Conservation (phyloP, 768 basidiomycete genomes). For the Peribolospora baueri region DNA sequence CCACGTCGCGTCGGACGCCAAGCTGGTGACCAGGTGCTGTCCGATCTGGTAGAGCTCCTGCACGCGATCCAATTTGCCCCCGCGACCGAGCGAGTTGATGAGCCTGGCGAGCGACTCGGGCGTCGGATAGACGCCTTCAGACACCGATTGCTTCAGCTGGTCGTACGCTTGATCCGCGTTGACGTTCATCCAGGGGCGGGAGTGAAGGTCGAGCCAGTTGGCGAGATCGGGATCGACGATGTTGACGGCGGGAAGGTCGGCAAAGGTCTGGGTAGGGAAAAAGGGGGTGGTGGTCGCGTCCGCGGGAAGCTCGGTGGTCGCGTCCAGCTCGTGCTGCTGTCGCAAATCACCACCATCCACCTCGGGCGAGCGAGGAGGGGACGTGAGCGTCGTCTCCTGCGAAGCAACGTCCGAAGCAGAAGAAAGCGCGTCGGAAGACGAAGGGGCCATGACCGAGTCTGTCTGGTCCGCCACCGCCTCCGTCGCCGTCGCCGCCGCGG, state of each 20-base stretch:
- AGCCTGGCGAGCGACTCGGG: conserved; percentile 34
- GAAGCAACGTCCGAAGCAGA: not conserved
- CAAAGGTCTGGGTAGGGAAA: conserved; percentile 8
- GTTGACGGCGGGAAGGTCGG: conserved; percentile 5
- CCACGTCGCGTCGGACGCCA: conserved; percentile 25
- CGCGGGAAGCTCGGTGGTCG: conserved; percentile 1
- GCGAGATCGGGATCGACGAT: conserved; percentile 5
- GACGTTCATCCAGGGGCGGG: not conserved
- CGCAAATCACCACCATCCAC: not conserved
- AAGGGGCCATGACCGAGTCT: not conserved
- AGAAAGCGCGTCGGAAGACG: not conserved
- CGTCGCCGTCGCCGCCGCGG: not conserved
- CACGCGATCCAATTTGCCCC: conserved; percentile 35
- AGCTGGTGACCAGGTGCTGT: conserved; percentile 32
- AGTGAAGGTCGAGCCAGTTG: not conserved
- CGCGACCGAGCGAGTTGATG: conserved; percentile 44
- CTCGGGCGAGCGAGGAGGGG: conserved; percentile 4
- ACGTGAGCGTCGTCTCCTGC: conserved; percentile 3
- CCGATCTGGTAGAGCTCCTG: conserved; percentile 40
- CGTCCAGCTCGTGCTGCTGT: not conserved
- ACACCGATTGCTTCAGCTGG: not conserved
- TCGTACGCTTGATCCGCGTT: not conserved
- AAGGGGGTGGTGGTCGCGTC: conserved; percentile 4
- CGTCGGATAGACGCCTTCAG: conserved; percentile 28
- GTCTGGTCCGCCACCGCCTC: not conserved